These are phyloP conservation scores for Solanum paucissectum DNA, from an alignment of 257 asterid genomes.

Conservation along the genomic window DNA sequence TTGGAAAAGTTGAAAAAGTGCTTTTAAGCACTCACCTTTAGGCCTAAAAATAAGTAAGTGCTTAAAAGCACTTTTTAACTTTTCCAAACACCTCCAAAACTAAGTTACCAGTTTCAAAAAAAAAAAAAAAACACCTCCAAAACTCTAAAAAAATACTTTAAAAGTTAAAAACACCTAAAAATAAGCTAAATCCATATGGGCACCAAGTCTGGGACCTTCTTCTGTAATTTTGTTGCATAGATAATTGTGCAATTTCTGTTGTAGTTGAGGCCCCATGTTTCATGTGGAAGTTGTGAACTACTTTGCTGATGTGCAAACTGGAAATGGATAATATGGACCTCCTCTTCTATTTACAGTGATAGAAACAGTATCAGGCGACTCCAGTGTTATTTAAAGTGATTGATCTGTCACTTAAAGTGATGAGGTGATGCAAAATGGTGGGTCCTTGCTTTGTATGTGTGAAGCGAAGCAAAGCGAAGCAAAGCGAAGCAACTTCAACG, in stretches of 20 bases:
- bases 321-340: background rate
- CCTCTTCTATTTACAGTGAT: background rate
- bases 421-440: background rate
- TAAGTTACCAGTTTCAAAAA: no score
- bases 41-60: no score
- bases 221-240: background rate
- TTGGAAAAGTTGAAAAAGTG: no score
- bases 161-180: no score
- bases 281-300: background rate
- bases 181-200: no score
- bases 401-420: background rate
- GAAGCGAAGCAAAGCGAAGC: background rate
- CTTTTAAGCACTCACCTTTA: no score
- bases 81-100: no score
- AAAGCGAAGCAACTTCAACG: background rate
- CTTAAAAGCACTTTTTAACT: no score
- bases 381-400: background rate
- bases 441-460: background rate
- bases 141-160: no score
- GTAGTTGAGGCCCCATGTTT: background rate
- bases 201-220: background rate
- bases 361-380: background rate
- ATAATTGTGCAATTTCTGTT: background rate
- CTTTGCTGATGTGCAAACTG: background rate
- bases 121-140: no score